A percentile compares a stretch with the other conserved stretches of the same genome.
These are phyloP conservation scores for Lipomyces anomalus DNA, from an alignment of 805 yeast species.

Conservation along the genomic window DNA sequence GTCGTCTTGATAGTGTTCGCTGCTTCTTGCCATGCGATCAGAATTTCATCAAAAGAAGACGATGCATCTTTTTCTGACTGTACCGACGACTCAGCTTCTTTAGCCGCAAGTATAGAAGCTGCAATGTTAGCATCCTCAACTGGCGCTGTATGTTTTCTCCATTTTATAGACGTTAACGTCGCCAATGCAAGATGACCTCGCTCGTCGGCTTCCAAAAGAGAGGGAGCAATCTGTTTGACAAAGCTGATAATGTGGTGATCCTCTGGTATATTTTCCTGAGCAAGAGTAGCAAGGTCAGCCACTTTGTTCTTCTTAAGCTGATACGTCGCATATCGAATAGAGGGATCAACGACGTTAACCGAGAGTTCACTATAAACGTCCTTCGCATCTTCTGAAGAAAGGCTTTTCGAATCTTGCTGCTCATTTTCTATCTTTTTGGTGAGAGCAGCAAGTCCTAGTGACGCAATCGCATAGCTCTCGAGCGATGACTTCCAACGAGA, in stretches of 20 bases:
- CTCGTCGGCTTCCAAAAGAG: not conserved
- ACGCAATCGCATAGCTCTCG: conserved; percentile 51
- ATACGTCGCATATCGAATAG: conserved; percentile 49
- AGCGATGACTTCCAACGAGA: conserved; percentile 54
- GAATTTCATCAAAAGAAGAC: conserved; percentile 47
- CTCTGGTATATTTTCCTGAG: conserved; percentile 42
- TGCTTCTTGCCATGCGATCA: conserved; percentile 65
- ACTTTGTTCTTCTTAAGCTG: conserved; percentile 33
- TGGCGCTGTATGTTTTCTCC: conserved; percentile 58
- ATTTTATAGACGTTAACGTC: conserved; percentile 44
- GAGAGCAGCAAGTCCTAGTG: conserved; percentile 45
- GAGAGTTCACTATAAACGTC: conserved; percentile 49
- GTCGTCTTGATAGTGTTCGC: conserved; percentile 54
- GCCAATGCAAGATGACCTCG: conserved; percentile 21
- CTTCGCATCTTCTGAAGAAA: conserved; percentile 24
- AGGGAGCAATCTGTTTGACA: conserved; percentile 36
- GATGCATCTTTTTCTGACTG: conserved; percentile 24
- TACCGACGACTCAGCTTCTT: conserved; percentile 24
- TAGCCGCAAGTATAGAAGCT: conserved; percentile 32
- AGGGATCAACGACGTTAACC: conserved; percentile 59
- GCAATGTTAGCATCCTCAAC: conserved; percentile 71
- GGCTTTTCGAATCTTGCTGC: no score
- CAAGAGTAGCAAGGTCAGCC: conserved; percentile 37
- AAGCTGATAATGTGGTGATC: conserved; percentile 38
- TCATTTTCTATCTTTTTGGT: no score